phyloP scores from a whole-genome alignment of 305 asterid species.

The Plantago lanceolata region DNA sequence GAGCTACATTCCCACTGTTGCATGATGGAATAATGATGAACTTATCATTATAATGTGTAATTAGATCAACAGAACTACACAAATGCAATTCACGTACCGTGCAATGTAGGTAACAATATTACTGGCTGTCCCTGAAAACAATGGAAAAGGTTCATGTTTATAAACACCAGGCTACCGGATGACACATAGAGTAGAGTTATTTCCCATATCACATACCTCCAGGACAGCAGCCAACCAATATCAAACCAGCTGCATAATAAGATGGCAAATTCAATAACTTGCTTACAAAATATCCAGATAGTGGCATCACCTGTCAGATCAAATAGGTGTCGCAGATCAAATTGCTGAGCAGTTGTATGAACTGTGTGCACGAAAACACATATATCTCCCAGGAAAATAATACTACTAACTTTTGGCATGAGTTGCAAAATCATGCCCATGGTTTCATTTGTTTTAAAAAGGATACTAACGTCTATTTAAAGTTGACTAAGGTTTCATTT shows the following conservation, averaged over 20 bases:
- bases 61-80: conserved; percentile 8
- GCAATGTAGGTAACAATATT: conserved; percentile 94
- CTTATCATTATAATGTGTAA: conserved; percentile 22
- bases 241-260: conserved; percentile 86
- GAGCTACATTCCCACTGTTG: conserved; percentile 89
- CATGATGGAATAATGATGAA: conserved; percentile 28
- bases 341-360: no score
- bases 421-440: no score
- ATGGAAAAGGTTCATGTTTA: conserved; percentile 16
- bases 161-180: conserved; percentile 1
- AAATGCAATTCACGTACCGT: conserved; percentile 43
- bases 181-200: not conserved
- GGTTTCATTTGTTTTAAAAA: no score
- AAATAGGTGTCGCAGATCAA: conserved; percentile 4
- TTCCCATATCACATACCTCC: conserved; percentile 50
- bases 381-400: no score
- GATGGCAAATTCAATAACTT: conserved; percentile 81
- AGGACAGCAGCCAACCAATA: conserved; percentile 90
- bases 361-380: no score
- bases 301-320: conserved; percentile 72
- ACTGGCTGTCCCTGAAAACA: conserved; percentile 79
- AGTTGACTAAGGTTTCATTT: no score
- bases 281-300: conserved; percentile 76
- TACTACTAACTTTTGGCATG: no score
- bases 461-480: no score